A percentile compares a stretch with the other conserved stretches of the same genome.
Evolutionary conservation across 2,329 filamentous ascomycete genomes (phyloP).

Genomic region (Fusarium sulawesiense): DNA sequence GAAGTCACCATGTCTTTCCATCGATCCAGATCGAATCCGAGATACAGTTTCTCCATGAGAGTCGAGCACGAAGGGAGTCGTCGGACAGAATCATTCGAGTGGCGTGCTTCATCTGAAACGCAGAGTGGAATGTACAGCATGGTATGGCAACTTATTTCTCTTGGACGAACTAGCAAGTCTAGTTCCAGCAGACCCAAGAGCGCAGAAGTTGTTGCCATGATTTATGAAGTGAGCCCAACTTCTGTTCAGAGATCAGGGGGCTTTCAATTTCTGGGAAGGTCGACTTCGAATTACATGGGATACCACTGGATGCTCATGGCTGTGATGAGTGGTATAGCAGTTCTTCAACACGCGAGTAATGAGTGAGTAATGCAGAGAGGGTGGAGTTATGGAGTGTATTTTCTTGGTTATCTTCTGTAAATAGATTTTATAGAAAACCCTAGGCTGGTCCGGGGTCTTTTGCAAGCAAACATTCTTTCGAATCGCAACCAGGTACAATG

Average conservation of each 20-base stretch:
- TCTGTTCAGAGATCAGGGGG: conserved; percentile 3
- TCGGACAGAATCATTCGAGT: conserved; percentile 27
- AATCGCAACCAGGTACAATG: background rate
- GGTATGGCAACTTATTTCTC: conserved; percentile 31
- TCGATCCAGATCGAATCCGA: background rate
- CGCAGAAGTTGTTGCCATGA: conserved; percentile 23
- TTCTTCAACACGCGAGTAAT: conserved; percentile 6
- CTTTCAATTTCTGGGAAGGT: conserved; percentile 18
- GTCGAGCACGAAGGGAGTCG: conserved; percentile 6
- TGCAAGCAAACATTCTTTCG: background rate
- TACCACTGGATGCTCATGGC: conserved; percentile 32
- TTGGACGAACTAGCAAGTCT: background rate
- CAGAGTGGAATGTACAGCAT: background rate
- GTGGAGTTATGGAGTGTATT: background rate
- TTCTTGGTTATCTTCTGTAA: background rate
- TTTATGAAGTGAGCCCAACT: conserved; percentile 5
- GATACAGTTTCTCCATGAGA: conserved; percentile 28
- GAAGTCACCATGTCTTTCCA: conserved; percentile 17
- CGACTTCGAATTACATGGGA: conserved; percentile 19
- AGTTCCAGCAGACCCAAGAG: background rate
- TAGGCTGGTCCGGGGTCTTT: background rate
- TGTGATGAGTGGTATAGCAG: conserved; percentile 15
- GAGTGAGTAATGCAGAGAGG: background rate
- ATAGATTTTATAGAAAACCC: background rate
- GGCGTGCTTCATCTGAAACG: conserved; percentile 14